Percentiles rank a stretch among this genome's conserved stretches.
These are phyloP conservation scores for Pleoardoris graminearum DNA, from an alignment of 2,329 filamentous ascomycete species.

Conservation along the genomic window DNA sequence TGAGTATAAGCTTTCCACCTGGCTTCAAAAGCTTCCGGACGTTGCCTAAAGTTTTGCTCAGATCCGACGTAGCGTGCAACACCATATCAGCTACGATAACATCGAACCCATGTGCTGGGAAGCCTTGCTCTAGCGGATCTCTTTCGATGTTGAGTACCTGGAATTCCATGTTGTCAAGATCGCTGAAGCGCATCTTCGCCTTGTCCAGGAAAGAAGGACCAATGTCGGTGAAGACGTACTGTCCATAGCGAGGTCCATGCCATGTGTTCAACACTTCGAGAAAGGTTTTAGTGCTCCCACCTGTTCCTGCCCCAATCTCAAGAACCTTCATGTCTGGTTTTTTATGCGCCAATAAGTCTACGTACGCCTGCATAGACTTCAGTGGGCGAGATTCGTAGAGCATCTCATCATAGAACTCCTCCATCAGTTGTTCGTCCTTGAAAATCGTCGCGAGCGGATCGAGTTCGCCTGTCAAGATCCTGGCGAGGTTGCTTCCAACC, in stretches of 20 bases:
- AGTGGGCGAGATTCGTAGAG: not conserved
- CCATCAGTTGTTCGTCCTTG: not conserved
- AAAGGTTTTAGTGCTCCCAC: not conserved
- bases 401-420: not conserved
- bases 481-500: not conserved
- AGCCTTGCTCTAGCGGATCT: not conserved
- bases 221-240: constrained; percentile 16
- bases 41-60: not conserved
- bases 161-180: not conserved
- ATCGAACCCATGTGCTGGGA: not conserved
- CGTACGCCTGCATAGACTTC: not conserved
- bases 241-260: not conserved
- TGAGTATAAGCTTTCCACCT: not conserved
- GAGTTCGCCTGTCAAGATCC: constrained; percentile 1
- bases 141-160: not conserved
- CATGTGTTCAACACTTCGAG: not conserved
- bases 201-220: constrained; percentile 10
- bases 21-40: not conserved
- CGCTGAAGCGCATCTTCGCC: not conserved
- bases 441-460: constrained; percentile 4
- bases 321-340: constrained; percentile 1
- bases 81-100: not conserved
- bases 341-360: constrained; percentile 13
- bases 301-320: not conserved
- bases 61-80: not conserved